These are phyloP conservation scores for Fusarium sp. DNA, from an alignment of 2,329 filamentous ascomycete genomes.

Conservation along the genomic window DNA sequence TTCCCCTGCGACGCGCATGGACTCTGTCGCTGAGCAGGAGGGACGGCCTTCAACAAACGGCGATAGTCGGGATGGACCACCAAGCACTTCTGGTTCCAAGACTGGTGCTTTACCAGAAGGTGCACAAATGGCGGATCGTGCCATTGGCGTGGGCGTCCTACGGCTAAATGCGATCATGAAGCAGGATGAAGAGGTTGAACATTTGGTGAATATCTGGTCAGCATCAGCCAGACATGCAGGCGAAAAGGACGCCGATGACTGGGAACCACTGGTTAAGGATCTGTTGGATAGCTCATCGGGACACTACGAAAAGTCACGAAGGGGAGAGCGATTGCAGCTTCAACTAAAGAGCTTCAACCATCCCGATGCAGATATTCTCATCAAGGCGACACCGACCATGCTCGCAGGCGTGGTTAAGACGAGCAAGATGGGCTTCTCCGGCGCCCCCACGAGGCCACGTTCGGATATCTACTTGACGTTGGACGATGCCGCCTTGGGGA, in stretches of 20 bases:
- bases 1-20: slow-evolving; percentile 58
- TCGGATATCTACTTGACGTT: slow-evolving; percentile 96
- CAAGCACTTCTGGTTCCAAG: slow-evolving; percentile 64
- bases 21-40: slow-evolving; percentile 62
- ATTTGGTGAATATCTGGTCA: slow-evolving; percentile 79
- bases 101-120: slow-evolving; percentile 36
- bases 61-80: slow-evolving; percentile 60
- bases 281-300: slow-evolving; percentile 77
- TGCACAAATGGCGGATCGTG: slow-evolving; percentile 56
- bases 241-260: slow-evolving; percentile 70
- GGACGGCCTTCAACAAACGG: slow-evolving; percentile 50
- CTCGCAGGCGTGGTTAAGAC: slow-evolving; percentile 83
- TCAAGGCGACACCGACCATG: slow-evolving; percentile 86
- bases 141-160: slow-evolving; percentile 78
- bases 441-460: slow-evolving; percentile 83
- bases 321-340: slow-evolving; percentile 79
- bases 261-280: slow-evolving; percentile 75
- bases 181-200: slow-evolving; percentile 74
- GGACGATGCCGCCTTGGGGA: slow-evolving; percentile 77
- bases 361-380: slow-evolving; percentile 78
- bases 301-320: slow-evolving; percentile 74
- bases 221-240: slow-evolving; percentile 62
- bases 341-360: slow-evolving; percentile 80
- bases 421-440: slow-evolving; percentile 90
- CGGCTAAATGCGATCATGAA: slow-evolving; percentile 79